Evolutionary conservation across 2,329 filamentous ascomycete genomes (phyloP), one percentile per base, ranked within the genome.

Genomic region (Hypoxylon rubiginosum): DNA sequence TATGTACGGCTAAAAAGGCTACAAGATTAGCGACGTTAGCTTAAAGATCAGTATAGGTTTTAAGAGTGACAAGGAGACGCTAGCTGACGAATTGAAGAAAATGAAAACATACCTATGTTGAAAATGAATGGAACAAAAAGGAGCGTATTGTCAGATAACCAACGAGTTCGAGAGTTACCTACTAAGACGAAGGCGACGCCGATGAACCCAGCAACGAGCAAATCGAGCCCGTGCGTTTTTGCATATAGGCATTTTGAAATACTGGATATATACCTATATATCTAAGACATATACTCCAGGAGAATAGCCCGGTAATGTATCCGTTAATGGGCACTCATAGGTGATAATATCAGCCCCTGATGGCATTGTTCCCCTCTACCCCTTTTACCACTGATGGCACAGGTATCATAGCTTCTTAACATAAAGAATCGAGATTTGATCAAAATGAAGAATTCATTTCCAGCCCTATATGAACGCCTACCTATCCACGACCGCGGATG

Each of bases 391-490:
- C 21, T 24, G 17, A 4, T 21, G n/a, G n/a, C 7, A 43, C 59
- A 66, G 43, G 19, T 26, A 36, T 45, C 17, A 21, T 61, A 46
- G 30, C 15, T 19, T 45, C 39, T 43, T 7, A 7, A 41, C 13
- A 43, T 43, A 6, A 43, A 21, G 39, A 60, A 52, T 52, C 52
- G 56, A 64, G 43, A n/a, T 43, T 65, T 34, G 49, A 60, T 55
- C 64, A 70, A 66, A 71, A 56, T 62, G 54, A 62, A 70, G 72
- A 71, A 65, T 60, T 74, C 70, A 74, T 72, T 74, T 73, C 70
- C 72, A 68, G 69, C 70, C 68, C 66, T 28, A 58, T 67, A 71
- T 71, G 67, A 76, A 78, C 76, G 76, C 76, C 76, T 74, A 74
- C 72, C 75, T 66, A 73, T 72, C 74, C 73, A 67, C 69, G 68